Base-by-base conservation (phyloP, 139 green algal genomes). In the Eudorina sp. region DNA sequence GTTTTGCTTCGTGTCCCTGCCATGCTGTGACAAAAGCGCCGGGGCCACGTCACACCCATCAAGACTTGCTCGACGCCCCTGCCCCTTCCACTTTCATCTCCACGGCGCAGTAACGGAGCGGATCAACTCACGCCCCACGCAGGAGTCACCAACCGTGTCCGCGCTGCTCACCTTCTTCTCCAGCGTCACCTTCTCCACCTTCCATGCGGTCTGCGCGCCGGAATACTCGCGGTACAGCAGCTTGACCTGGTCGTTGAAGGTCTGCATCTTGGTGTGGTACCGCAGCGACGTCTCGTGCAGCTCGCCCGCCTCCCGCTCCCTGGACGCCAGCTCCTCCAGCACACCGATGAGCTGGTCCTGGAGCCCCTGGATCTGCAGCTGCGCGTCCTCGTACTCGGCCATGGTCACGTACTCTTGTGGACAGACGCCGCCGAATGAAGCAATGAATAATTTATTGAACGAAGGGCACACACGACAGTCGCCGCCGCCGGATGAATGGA, bases 171-270 rank as follows among this genome's bases (percentile, higher is more conserved):
- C 92, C 89, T 91, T 88, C 53, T 92, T 91, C 40, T 95, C 89
- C 83, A 93, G 51, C 29, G 66, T 89, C 25, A 46, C 38, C 75
- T 91, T 92, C 89, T 94, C 91, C 25, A 80, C 64, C 55, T 91
- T 92, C 91, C 91, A 93, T 1, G 62, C 46, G 8, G 38, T 80
- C 40, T 88, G 78, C 0, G 91, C 84, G 4, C 29, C 73, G 1
- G 92, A 79, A 51, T 95, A 91, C 41, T 95, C 92, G 11, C 90
- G 88, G 88, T 95, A 95, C 69, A 95, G 64, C 75, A 95, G 79
- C 88, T 92, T 93, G 34, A 87, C 90, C 86, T 94, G 92, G 84
- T 93, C 89, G 38, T 45, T 84, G 84, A 92, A 85, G 19, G 84
- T 89, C 78, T 92, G 88, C 90, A 93, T 90, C 55, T 85, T 88